Evolutionary conservation across 2,329 filamentous ascomycete genomes (phyloP).

Genomic region (Scedosporium aurantiacum): DNA sequence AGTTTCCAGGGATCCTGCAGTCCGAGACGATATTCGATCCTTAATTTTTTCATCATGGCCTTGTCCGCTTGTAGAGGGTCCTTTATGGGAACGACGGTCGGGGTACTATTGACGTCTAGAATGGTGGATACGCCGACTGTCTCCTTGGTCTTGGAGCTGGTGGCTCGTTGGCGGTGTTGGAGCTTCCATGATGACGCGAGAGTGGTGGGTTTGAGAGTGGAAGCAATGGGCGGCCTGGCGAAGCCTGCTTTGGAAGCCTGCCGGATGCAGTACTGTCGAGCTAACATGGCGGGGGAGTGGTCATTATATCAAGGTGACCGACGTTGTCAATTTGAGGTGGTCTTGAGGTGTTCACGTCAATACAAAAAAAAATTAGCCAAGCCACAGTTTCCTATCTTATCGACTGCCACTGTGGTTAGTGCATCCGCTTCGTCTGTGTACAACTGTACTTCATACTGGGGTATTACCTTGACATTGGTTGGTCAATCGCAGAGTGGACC

Average conservation of each 20-base stretch:
- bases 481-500: not conserved
- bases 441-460: not conserved
- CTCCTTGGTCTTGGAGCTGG: not conserved
- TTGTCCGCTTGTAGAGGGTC: not conserved
- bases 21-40: constrained; percentile 23
- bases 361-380: constrained; percentile 3
- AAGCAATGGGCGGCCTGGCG: not conserved
- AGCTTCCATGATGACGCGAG: not conserved
- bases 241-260: not conserved
- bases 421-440: too few species aligned
- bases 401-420: constrained; percentile 3
- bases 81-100: not conserved
- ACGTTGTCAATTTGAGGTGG: not conserved
- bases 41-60: not conserved
- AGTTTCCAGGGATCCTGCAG: constrained; percentile 64
- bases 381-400: constrained; percentile 11
- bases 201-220: not conserved
- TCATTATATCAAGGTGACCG: not conserved
- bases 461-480: not conserved
- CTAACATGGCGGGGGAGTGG: not conserved
- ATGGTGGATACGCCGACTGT: not conserved
- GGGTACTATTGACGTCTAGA: not conserved
- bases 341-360: not conserved
- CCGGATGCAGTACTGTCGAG: constrained; percentile 1
- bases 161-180: not conserved